Conservation (phyloP, 164 flowering plant genomes). For the Umbellularia californica region DNA sequence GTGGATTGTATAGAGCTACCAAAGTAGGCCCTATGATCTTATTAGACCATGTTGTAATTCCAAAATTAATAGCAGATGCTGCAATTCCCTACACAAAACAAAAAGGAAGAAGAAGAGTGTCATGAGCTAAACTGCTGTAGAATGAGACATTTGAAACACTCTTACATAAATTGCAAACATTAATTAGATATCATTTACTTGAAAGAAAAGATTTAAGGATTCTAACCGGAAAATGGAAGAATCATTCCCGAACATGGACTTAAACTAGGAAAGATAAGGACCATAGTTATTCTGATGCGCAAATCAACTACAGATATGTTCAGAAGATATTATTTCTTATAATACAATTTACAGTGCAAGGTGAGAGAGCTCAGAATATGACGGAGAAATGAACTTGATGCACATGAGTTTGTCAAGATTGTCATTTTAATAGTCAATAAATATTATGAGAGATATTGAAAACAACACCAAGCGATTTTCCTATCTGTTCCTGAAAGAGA, state of each 20-base stretch:
- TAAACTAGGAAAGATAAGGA: background rate
- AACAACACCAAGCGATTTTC: too few species aligned
- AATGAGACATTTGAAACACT: conserved; percentile 5
- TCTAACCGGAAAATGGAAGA: background rate
- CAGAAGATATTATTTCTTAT: background rate
- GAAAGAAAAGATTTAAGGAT: too few species aligned
- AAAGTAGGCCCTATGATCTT: conserved; percentile 88
- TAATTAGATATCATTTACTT: background rate
- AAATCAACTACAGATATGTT: background rate
- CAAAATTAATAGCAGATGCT: conserved; percentile 91
- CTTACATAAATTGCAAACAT: background rate
- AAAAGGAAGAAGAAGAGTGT: too few species aligned
- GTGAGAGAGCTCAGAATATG: too few species aligned
- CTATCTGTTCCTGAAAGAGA: too few species aligned
- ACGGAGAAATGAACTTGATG: too few species aligned
- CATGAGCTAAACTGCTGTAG: too few species aligned
- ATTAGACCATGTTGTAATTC: conserved; percentile 87
- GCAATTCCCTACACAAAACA: conserved; percentile 51
- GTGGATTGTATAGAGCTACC: conserved; percentile 89
- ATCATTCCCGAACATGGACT: background rate
- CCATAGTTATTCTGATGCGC: background rate
- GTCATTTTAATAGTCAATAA: too few species aligned
- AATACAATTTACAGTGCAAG: background rate
- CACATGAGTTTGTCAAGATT: too few species aligned
- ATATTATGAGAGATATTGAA: background rate